These are phyloP conservation scores for Fusarium sp. DNA, from an alignment of 2,329 filamentous ascomycete genomes.

Conservation along the genomic window DNA sequence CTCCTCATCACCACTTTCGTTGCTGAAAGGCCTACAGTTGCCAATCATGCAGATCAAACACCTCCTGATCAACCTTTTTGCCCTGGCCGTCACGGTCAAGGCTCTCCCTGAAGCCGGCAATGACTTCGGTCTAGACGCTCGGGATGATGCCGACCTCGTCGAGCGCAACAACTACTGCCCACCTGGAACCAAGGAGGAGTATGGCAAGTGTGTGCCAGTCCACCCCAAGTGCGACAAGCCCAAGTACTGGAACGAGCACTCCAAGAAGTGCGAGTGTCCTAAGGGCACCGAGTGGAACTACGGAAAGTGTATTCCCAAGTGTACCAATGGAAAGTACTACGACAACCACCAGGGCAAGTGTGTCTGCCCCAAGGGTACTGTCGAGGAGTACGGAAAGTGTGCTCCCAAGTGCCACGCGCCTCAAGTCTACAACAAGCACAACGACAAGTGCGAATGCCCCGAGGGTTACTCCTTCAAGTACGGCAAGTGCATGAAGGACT, in stretches of 20 bases:
- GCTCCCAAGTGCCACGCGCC: conserved; percentile 9
- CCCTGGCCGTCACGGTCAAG: conserved; percentile 40
- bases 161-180: conserved; percentile 32
- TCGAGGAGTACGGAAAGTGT: conserved; percentile 28
- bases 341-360: conserved; percentile 22
- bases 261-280: conserved; percentile 30
- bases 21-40: conserved; percentile 36
- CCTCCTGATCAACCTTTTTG: conserved; percentile 38
- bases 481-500: no score
- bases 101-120: conserved; percentile 37
- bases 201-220: conserved; percentile 31
- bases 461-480: background rate
- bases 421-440: conserved; percentile 10
- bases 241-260: background rate
- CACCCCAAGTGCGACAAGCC: conserved; percentile 21
- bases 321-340: conserved; percentile 16
- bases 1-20: conserved; percentile 12
- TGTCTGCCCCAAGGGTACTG: conserved; percentile 14
- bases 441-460: conserved; percentile 17
- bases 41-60: conserved; percentile 44
- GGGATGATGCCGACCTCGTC: conserved; percentile 20
- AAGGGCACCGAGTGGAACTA: conserved; percentile 5
- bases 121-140: conserved; percentile 36
- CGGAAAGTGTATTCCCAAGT: conserved; percentile 24
- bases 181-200: conserved; percentile 20